Evolutionary conservation across 2,329 filamentous ascomycete genomes (phyloP).

Genomic region (Colletotrichum sp.): DNA sequence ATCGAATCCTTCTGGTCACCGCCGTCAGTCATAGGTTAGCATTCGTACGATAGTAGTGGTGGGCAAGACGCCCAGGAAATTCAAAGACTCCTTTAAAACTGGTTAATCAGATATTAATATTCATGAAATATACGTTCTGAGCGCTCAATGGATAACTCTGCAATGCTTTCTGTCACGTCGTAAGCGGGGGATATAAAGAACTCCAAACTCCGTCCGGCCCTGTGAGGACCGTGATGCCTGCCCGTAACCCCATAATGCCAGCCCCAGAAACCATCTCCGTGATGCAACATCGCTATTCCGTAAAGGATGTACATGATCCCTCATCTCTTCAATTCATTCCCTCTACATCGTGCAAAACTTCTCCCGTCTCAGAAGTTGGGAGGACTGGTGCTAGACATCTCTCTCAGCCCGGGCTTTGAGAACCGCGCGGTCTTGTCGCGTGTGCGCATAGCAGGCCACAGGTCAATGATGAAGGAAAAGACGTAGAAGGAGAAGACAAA

Average conservation of each 20-base stretch:
- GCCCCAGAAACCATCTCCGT: neutral
- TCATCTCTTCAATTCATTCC: neutral
- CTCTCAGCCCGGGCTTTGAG: conserved; percentile 11
- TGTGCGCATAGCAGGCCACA: conserved; percentile 77
- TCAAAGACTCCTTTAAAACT: neutral
- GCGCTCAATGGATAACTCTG: neutral
- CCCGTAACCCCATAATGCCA: neutral
- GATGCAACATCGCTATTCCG: neutral
- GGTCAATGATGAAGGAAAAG: conserved; percentile 85
- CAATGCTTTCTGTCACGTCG: neutral
- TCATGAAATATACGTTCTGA: neutral
- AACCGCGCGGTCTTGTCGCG: conserved; percentile 37
- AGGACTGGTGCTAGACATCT: neutral
- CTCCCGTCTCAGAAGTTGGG: neutral
- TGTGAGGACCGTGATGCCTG: neutral
- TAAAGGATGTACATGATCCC: neutral
- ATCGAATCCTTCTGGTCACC: neutral
- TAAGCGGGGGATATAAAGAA: neutral
- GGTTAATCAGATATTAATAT: neutral
- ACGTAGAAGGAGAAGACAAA: conserved; percentile 90
- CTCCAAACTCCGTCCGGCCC: conserved; percentile 7
- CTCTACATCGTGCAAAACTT: neutral
- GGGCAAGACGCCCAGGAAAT: neutral
- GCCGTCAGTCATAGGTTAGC: neutral
- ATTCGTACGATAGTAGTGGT: neutral